These are phyloP conservation scores for Fraxinus platypoda DNA, from an alignment of 305 asterid species.

Conservation along the genomic window DNA sequence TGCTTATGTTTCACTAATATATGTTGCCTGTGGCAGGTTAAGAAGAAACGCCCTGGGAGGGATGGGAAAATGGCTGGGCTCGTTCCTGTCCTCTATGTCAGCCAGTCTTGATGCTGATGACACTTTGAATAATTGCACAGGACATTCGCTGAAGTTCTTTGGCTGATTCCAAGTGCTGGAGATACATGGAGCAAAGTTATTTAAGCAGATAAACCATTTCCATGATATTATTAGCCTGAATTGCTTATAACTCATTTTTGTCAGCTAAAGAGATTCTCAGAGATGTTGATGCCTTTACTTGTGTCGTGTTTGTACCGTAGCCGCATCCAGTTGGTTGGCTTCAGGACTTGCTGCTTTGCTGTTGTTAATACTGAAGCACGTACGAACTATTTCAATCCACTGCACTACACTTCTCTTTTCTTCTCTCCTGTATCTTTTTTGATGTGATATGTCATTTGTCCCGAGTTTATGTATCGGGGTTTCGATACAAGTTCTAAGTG, in stretches of 20 bases:
- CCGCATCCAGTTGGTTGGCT: background rate
- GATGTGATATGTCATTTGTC: background rate
- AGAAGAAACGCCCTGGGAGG: slow-evolving; percentile 91
- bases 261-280: background rate
- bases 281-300: background rate
- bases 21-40: slow-evolving; percentile 58
- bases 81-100: slow-evolving; percentile 94
- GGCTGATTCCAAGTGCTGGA: background rate
- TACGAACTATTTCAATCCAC: background rate
- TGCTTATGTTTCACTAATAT: slow-evolving; percentile 17
- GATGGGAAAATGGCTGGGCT: slow-evolving; percentile 96
- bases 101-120: slow-evolving; percentile 51
- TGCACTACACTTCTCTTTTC: background rate
- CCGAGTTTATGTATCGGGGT: background rate
- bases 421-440: background rate
- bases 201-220: background rate
- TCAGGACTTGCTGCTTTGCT: background rate
- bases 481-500: background rate
- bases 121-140: background rate
- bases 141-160: background rate
- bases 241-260: background rate
- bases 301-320: background rate
- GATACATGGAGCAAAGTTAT: background rate
- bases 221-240: background rate
- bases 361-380: background rate